These are phyloP conservation scores for Lachnellula arida DNA, from an alignment of 2,329 filamentous ascomycete species.

Conservation along the genomic window DNA sequence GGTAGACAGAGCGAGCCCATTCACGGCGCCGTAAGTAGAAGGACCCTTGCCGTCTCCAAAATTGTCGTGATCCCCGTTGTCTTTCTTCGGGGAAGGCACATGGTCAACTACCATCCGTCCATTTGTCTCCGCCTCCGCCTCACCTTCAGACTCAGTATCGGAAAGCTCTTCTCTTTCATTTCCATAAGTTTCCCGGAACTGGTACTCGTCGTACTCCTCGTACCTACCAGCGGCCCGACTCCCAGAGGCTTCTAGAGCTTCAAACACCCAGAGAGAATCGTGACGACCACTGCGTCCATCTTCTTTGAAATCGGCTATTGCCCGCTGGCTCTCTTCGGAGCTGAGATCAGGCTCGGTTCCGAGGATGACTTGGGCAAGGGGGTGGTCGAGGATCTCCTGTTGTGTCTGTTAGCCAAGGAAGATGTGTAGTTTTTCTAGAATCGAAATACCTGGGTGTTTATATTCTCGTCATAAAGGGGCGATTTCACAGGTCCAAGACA, in stretches of 20 bases:
- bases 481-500: background rate
- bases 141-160: background rate
- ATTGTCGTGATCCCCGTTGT: too few relatives aligned
- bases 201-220: background rate
- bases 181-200: background rate
- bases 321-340: background rate
- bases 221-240: background rate
- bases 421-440: slow-evolving; percentile 37
- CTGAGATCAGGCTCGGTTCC: background rate
- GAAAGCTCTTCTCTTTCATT: background rate
- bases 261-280: background rate
- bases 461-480: background rate
- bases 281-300: background rate
- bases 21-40: too few relatives aligned
- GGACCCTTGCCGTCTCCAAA: too few relatives aligned
- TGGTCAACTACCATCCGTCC: too few relatives aligned
- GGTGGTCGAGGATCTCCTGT: slow-evolving; percentile 39
- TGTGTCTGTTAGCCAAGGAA: slow-evolving; percentile 31
- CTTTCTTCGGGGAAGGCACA: too few relatives aligned
- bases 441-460: slow-evolving; percentile 26
- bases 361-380: slow-evolving; percentile 29
- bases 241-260: background rate
- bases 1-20: too few relatives aligned
- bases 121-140: background rate
- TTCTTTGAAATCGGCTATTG: background rate